Evolutionary conservation across 257 asterid species (phyloP), one percentile per base, ranked within the genome.

Genomic region (Orobanche coerulescens): DNA sequence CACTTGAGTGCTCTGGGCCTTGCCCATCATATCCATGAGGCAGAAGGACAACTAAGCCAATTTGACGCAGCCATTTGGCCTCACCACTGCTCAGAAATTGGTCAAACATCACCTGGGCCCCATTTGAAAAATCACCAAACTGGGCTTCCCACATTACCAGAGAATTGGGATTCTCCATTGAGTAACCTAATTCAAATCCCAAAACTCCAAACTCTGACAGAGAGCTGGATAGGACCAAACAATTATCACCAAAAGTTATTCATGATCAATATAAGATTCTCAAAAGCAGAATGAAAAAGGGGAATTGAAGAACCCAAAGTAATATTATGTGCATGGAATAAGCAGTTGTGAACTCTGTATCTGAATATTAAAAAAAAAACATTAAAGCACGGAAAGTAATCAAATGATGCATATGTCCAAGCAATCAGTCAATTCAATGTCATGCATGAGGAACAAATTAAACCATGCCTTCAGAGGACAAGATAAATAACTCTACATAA

Each of bases 111-210:
- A 85, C 94, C 76, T 85, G 90, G 28, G 94, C 90, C 49, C 90
- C 94, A 67, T 82, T 85, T 28, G 94, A 71, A 65, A 85, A 85
- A 71, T 85, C 94, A 63, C 94, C 94, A 70, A 85, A 85, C 39
- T 85, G 94, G 50, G 85, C 94, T 80, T 85, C 94, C 94, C 94
- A 85, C 13, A 82, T 71, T 14, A 90, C 95, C 81, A 90, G 73
- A 5, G 95, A 84, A 72, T 90, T 90, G 49, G 97, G 95, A 67
- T 87, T 90, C 76, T 90, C 97, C 97, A 90, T 90, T 7, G 97
- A 87, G 74, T 90, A 90, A 70, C 97, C 97, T 70, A 90, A 56
- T 73, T 90, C 95, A 75, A 90, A 90, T 61, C 95, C 97, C 76
- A 90, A 70, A 59, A 90, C 97, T 50, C 87, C 95, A 67, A 87